Base-by-base conservation (phyloP, 306 rosid genomes). In the Prunus fruticosa region DNA sequence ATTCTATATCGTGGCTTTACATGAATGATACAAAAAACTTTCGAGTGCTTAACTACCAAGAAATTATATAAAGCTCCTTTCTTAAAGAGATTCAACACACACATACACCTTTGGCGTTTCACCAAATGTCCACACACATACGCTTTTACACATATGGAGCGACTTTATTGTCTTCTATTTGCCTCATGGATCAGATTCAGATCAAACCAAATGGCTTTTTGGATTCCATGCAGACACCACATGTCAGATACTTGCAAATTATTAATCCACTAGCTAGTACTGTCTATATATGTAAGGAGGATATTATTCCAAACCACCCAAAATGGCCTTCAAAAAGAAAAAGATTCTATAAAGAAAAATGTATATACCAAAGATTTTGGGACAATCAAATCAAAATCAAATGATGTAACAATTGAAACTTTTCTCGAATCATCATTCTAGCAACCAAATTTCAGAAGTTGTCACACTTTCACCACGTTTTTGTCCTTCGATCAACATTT, bases 1-100 rank as follows among this genome's bases (percentile, higher is more conserved):
- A 69, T 50, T 50, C 45, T 78, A 47, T 74, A 67, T 76, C 67
- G 77, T 41, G 62, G 60, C 73, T 71, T 71, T 69, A 77, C 73
- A 46, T 41, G 14, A 75, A 71, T 64, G 83, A 61, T 66, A 46
- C 45, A 67, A 67, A 67, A 46, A 54, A 63, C 81, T 87, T 85
- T 84, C 22, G 41, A 81, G 82, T 82, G 79, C 96, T 91, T 91
- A 89, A 83, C 79, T 28, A 67, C 76, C 84, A 89, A 91, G 90
- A 79, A 89, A 89, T 56, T 53, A 51, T 20, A 13, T 53, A 76
- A 76, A 65, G 56, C 50, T 41, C 52, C 56, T 81, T 81, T 76
- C 18, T 58, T 63, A 70, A 75, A 68, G 64, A 54, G 13, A 22
- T 14, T 4, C 52, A 45, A 32, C 9, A 27, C 43, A 12, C 41